phyloP scores from a whole-genome alignment of 192 early-diverging fungal species.

The Chytriomyces hyalinus region DNA sequence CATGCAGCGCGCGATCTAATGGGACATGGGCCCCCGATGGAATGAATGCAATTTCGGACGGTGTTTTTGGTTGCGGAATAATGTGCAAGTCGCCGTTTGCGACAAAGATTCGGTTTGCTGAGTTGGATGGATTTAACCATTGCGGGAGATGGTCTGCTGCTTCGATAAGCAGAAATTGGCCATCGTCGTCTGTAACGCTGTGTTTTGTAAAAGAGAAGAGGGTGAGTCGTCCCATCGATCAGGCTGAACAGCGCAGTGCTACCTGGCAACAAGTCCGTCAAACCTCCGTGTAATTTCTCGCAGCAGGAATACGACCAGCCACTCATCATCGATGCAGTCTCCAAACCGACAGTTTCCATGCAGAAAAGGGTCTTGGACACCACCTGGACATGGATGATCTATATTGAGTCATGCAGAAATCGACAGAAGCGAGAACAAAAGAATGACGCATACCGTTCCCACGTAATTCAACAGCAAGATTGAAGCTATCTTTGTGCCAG shows the following conservation, averaged over 20 bases:
- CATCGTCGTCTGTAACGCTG: constrained; percentile 83
- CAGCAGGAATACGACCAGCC: constrained; percentile 87
- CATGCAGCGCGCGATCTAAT: constrained; percentile 34
- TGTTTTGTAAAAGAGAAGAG: background rate
- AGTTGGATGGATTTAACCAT: constrained; percentile 87
- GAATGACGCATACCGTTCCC: background rate
- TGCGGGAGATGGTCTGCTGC: constrained; percentile 82
- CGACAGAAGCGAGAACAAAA: background rate
- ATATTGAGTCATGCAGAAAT: background rate
- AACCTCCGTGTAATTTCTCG: constrained; percentile 66
- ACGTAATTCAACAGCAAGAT: constrained; percentile 45
- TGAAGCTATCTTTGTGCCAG: constrained; percentile 79
- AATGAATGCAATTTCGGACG: constrained; percentile 58
- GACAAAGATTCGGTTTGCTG: constrained; percentile 84
- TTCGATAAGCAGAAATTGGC: constrained; percentile 92
- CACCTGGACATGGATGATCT: background rate
- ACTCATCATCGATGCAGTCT: constrained; percentile 94
- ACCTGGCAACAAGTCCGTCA: constrained; percentile 63
- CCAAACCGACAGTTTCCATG: constrained; percentile 68
- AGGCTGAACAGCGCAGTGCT: background rate
- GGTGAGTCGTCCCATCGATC: no score
- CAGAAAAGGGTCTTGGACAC: constrained; percentile 12
- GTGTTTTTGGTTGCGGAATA: constrained; percentile 62
- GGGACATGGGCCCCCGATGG: constrained; percentile 44
- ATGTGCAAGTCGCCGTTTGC: constrained; percentile 79